Evolutionary conservation across 805 yeast species (phyloP).

Genomic region (Kodamaea kakaduensis): DNA sequence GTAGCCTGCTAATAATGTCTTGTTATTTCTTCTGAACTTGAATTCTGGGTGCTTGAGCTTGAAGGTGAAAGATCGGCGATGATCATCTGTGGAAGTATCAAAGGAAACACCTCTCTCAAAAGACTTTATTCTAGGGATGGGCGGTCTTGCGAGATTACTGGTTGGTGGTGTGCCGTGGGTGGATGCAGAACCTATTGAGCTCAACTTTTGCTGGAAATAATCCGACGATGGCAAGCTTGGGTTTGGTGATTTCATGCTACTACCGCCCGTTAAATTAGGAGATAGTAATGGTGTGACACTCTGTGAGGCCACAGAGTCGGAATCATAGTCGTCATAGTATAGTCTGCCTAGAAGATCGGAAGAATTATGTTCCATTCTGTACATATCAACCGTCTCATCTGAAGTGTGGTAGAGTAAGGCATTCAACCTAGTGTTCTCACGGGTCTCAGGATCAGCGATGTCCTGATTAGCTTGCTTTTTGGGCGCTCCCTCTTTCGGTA

Average conservation of each 20-base stretch:
- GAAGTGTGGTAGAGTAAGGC: conserved; percentile 37
- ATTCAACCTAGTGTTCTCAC: conserved; percentile 35
- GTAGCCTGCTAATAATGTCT: conserved; percentile 39
- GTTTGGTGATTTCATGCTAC: neutral
- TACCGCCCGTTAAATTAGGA: conserved; percentile 12
- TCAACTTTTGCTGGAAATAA: conserved; percentile 11
- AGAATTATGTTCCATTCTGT: conserved; percentile 33
- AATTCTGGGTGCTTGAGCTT: conserved; percentile 42
- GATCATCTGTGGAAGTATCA: conserved; percentile 32
- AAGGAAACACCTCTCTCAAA: conserved; percentile 41
- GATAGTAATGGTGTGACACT: conserved; percentile 16
- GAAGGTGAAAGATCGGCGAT: conserved; percentile 33
- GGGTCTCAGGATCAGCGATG: conserved; percentile 20
- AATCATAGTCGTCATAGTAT: conserved; percentile 41
- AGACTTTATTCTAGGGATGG: conserved; percentile 11
- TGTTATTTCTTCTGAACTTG: conserved; percentile 42
- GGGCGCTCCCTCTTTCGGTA: conserved; percentile 8
- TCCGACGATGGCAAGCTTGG: conserved; percentile 9
- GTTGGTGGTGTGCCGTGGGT: conserved; percentile 11
- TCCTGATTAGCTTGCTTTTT: conserved; percentile 1
- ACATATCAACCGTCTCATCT: conserved; percentile 35
- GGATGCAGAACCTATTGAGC: conserved; percentile 9
- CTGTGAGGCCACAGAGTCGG: conserved; percentile 21
- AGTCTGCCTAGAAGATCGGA: conserved; percentile 40
- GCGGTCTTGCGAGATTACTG: conserved; percentile 11